Evolutionary conservation across 768 basidiomycete species (phyloP).

Genomic region (Leccinum variicolor): DNA sequence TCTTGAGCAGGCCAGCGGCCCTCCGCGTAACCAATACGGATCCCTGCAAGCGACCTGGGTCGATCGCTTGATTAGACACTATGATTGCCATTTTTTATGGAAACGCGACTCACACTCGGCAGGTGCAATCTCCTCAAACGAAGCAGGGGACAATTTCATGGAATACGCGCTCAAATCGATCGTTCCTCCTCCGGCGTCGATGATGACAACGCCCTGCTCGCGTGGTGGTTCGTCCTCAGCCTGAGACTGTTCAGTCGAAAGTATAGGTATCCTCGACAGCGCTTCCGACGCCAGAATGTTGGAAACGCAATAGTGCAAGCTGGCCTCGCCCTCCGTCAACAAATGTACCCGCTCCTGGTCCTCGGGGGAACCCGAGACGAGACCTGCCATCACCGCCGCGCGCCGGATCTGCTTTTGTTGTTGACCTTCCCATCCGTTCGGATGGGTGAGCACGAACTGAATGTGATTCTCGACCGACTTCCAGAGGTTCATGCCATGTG

Average conservation of each 20-base stretch:
- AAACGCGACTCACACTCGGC: conserved; percentile 30
- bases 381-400: conserved; percentile 50
- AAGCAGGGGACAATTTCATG: conserved; percentile 37
- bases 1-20: conserved; percentile 31
- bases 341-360: conserved; percentile 47
- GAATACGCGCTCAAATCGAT: conserved; percentile 42
- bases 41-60: conserved; percentile 39
- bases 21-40: conserved; percentile 38
- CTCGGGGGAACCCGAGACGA: conserved; percentile 39
- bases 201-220: conserved; percentile 38
- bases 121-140: conserved; percentile 37
- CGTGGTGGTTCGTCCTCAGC: conserved; percentile 19
- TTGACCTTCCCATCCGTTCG: conserved; percentile 62
- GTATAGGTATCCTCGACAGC: conserved; percentile 15
- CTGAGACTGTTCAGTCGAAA: conserved; percentile 13
- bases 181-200: conserved; percentile 51
- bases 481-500: conserved; percentile 47
- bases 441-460: conserved; percentile 56
- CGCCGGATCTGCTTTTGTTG: conserved; percentile 57
- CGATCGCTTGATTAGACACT: not conserved
- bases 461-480: conserved; percentile 38
- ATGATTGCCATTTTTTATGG: not conserved
- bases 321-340: conserved; percentile 65
- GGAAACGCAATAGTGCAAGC: conserved; percentile 53
- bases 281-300: conserved; percentile 40